phyloP scores from a whole-genome alignment of 768 basidiomycete genomes.

The Dacryopinax primogenitus region DNA sequence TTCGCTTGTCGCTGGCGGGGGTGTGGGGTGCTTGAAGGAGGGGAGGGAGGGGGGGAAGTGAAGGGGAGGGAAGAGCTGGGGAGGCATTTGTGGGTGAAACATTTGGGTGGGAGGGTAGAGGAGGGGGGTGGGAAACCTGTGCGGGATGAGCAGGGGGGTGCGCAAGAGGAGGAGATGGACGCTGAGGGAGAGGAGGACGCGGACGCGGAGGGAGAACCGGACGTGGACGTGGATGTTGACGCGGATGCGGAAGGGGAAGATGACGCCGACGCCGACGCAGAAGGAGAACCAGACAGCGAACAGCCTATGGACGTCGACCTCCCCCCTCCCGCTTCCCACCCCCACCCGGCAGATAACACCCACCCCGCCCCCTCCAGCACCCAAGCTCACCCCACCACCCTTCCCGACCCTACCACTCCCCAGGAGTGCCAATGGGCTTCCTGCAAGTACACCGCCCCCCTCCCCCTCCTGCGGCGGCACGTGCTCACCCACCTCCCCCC shows the following conservation, averaged over 20 bases:
- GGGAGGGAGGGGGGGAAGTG: constrained; percentile 16
- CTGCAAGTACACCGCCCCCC: background rate
- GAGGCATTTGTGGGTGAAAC: constrained; percentile 11
- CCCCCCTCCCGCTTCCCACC: background rate
- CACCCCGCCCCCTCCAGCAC: background rate
- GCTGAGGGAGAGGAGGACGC: constrained; percentile 57
- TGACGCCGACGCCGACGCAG: background rate
- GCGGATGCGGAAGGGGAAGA: background rate
- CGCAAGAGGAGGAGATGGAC: constrained; percentile 62
- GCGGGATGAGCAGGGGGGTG: constrained; percentile 49
- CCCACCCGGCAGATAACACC: background rate
- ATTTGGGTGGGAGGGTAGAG: constrained; percentile 10
- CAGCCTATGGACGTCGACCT: background rate
- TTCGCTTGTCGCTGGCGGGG: constrained; percentile 53
- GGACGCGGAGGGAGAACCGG: constrained; percentile 14
- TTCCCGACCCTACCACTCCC: background rate
- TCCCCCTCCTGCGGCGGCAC: background rate
- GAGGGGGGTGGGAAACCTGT: constrained; percentile 19
- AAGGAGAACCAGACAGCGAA: background rate
- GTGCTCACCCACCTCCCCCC: background rate
- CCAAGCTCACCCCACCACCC: background rate
- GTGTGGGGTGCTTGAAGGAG: too few species aligned
- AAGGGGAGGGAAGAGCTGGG: constrained; percentile 12
- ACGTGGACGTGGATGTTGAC: constrained; percentile 2
- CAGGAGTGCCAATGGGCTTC: background rate